A percentile compares a stretch with the other conserved stretches of the same genome.
Conservation (phyloP, 2,329 filamentous ascomycete species). For the Elsinoe arachidis region DNA sequence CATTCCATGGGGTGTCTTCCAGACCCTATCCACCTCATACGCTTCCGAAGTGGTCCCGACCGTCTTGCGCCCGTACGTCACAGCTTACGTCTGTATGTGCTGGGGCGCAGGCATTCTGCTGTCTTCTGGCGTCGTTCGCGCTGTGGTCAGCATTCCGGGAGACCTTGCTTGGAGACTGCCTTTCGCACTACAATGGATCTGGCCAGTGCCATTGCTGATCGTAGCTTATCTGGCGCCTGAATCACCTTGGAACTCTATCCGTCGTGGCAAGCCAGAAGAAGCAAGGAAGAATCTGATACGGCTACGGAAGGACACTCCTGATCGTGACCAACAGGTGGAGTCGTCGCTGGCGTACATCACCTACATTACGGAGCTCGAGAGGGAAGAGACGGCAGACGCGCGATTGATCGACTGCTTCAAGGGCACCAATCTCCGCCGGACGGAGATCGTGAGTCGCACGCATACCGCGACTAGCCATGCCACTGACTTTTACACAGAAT, state of each 20-base stretch:
- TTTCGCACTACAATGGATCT: conserved; percentile 34
- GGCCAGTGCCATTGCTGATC: conserved; percentile 25
- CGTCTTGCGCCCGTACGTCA: conserved; percentile 44
- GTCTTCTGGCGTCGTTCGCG: conserved; percentile 42
- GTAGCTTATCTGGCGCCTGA: conserved; percentile 21
- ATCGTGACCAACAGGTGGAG: conserved; percentile 1
- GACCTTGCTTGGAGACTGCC: conserved; percentile 28
- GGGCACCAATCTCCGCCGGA: conserved; percentile 38
- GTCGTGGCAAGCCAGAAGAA: conserved; percentile 24
- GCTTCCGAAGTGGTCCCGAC: conserved; percentile 49
- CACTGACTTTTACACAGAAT: conserved; percentile 18
- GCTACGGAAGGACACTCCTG: conserved; percentile 17
- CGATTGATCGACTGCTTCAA: conserved; percentile 39
- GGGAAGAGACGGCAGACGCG: conserved; percentile 17
- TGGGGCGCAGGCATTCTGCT: conserved; percentile 51
- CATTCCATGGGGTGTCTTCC: conserved; percentile 53
- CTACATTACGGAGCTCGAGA: conserved; percentile 42
- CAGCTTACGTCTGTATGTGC: conserved; percentile 53
- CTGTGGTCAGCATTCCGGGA: conserved; percentile 17
- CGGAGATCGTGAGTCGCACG: conserved; percentile 23
- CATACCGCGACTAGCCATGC: conserved; percentile 19
- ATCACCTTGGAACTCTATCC: conserved; percentile 30
- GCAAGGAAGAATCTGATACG: conserved; percentile 23
- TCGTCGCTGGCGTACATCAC: conserved; percentile 31
- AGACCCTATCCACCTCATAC: conserved; percentile 52